Base-by-base conservation (phyloP, 129 eudicot species). In the Flaveria brownii region DNA sequence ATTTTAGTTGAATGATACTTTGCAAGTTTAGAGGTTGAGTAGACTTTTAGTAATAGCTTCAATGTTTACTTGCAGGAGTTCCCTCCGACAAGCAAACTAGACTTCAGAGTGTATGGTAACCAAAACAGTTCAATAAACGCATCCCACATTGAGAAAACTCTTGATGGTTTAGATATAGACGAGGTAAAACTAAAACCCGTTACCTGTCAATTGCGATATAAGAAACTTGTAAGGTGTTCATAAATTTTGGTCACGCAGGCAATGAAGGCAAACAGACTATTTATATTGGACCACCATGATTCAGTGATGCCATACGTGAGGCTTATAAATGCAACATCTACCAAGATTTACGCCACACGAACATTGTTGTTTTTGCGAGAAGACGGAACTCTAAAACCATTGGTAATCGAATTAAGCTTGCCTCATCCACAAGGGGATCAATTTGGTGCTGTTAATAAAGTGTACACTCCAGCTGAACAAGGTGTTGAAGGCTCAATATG, bases 311-410 rank as follows among this genome's bases (percentile, higher is more conserved):
- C 93, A 64, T 88, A 77, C 26, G 47, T 88, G 59, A 77, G 82
- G 47, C 72, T 67, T 25, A 86, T 88, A 64, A 88, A 88, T 57
- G 64, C 77, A 51, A 81, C 85, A 2, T 71, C 79, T 39, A 74
- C 76, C 55, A 88, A 88, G 68, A 79, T 78, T 12, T 88, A 88
- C 17, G 93, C 93, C 68, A 78, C 88, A 56, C 77, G 93, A 69
- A 88, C 90, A n/a, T 61, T 88, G 20, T 59, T 85, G 18, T 82
- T 78, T 50, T 78, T 83, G 42, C 68, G 74, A 50, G 62, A 80
- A 1, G 81, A 77, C 41, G 89, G 90, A 54, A 86, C 94, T 15
- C 61, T 89, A 70, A 89, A 80, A 72, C 94, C 87, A 42, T 8
- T 89, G 20, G 94, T 75, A 36, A 89, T 89, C 16, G 94, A 86